Conservation (phyloP, 2,329 filamentous ascomycete species). For the Coniochaeta sp. region DNA sequence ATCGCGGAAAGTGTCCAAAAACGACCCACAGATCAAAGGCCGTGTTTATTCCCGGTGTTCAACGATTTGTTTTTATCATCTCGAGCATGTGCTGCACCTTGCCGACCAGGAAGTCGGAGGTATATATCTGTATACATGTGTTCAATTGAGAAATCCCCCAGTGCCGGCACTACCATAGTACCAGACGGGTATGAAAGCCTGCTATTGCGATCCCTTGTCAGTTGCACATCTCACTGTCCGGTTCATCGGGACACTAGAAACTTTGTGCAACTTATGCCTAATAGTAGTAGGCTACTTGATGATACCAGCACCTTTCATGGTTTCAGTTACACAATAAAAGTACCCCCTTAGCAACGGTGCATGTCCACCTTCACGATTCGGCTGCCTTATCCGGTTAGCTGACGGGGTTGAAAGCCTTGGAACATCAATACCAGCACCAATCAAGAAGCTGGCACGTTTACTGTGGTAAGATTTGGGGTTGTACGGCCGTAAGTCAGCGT, state of each 20-base stretch:
- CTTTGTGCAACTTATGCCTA: background rate
- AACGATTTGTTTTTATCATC: too few relatives aligned
- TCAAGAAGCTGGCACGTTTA: background rate
- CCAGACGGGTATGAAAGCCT: background rate
- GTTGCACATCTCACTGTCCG: background rate
- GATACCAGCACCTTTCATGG: background rate
- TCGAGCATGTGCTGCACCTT: too few relatives aligned
- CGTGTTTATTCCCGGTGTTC: background rate
- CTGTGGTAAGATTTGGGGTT: background rate
- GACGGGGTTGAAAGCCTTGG: background rate
- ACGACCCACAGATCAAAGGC: background rate
- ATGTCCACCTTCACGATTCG: background rate
- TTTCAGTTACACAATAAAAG: background rate
- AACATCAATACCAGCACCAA: background rate
- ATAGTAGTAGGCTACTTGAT: background rate
- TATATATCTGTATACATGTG: too few relatives aligned
- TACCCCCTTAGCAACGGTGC: background rate
- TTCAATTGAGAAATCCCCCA: too few relatives aligned
- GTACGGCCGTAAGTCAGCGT: background rate
- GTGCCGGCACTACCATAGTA: too few relatives aligned
- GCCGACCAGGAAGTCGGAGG: too few relatives aligned
- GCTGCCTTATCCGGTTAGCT: background rate
- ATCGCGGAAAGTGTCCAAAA: background rate
- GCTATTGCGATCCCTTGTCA: background rate
- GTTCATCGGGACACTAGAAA: background rate